Evolutionary conservation across 352 stramenopile species (phyloP), one percentile per base, ranked within the genome.

Genomic region (Peronospora destructor): DNA sequence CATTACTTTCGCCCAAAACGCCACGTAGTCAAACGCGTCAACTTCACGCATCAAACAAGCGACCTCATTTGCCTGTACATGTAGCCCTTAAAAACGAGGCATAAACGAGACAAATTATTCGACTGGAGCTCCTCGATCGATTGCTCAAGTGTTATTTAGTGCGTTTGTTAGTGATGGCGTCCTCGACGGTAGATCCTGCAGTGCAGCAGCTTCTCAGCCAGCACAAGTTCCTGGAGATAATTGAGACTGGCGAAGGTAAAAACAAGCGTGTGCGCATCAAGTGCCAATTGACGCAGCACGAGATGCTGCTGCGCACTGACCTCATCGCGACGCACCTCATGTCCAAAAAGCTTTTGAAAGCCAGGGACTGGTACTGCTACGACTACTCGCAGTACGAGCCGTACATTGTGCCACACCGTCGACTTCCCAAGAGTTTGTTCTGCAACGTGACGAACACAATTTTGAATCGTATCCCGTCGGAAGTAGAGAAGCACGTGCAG

Each of bases 301-400:
- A 94, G 53, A 82, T 94, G 69, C 44, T 86, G 29, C 75, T 73
- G 28, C 66, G 65, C 29, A 66, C 64, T 9, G 71, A 87, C 32
- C 56, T 70, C 12, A 84, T 94, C 36, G 61, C 78, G 51, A 48
- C 68, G 53, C 70, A 92, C 53, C 44, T 91, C 19, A 60, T 72
- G 44, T 85, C 73, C 34, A 94, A 92, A 62, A 87, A 85, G 49
- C 88, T 89, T 51, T 16, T 68, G 23, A 91, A 94, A 53, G 74
- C 79, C 5, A 78, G 79, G 39, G 76, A 90, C 64, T 90, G 82
- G 84, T 95, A 95, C 61, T 91, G 70, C 61, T 71, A 86, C 63
- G 85, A 95, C 64, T 95, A 91, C 72, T 84, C 76, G 42, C 67
- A 95, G 74, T 96, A 95, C 71, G 83, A 91, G 63, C 87, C 87